A percentile compares a stretch with the other conserved stretches of the same genome.
These are phyloP conservation scores for Hypoxylon rubiginosum DNA, from an alignment of 2,329 filamentous ascomycete genomes.

Conservation along the genomic window DNA sequence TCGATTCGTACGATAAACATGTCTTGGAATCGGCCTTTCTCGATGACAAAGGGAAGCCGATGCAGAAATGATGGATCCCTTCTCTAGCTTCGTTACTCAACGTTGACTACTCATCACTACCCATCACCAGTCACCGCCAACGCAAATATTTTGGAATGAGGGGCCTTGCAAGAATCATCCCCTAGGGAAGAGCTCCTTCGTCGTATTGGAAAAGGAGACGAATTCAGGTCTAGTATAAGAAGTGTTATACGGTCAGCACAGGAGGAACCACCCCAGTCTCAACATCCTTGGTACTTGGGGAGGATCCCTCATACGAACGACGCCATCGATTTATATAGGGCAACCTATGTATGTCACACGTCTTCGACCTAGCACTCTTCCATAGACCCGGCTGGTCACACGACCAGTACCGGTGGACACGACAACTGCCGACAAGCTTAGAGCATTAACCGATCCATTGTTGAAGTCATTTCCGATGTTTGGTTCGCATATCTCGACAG, in stretches of 20 bases:
- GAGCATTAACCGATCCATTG: neutral
- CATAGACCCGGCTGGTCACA: neutral
- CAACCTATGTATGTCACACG: neutral
- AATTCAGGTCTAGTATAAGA: neutral
- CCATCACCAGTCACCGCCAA: neutral
- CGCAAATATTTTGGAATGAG: neutral
- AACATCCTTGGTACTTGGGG: neutral
- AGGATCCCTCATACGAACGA: neutral
- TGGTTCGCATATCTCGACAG: neutral
- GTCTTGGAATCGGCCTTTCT: constrained; percentile 45
- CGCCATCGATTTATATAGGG: neutral
- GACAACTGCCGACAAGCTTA: neutral
- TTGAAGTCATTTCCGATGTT: neutral
- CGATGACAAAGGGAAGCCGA: constrained; percentile 43
- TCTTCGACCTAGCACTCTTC: neutral
- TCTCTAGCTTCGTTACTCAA: neutral
- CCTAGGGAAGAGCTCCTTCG: neutral
- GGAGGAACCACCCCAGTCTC: neutral
- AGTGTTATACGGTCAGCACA: neutral
- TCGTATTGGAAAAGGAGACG: neutral
- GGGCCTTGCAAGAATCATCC: neutral
- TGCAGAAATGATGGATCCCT: constrained; percentile 39
- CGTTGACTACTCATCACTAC: neutral
- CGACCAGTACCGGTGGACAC: neutral
- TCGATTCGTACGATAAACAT: constrained; percentile 48